Evolutionary conservation across 2,329 filamentous ascomycete genomes (phyloP).

Genomic region (Mycosphaerella sp.): DNA sequence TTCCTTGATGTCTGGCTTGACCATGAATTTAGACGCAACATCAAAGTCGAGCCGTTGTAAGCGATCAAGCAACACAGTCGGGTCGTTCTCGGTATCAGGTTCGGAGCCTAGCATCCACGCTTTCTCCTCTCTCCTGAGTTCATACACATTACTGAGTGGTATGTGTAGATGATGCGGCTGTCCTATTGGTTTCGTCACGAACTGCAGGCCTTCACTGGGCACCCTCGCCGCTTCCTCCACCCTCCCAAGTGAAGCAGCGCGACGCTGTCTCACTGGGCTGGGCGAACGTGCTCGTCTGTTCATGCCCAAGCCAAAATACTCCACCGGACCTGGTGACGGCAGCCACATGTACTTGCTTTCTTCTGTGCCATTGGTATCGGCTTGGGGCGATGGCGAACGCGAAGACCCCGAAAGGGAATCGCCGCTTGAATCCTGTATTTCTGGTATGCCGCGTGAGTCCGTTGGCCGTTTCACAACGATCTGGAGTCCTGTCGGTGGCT

Average conservation of each 20-base stretch:
- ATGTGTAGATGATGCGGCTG: slow-evolving; percentile 21
- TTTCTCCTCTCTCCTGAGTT: slow-evolving; percentile 25
- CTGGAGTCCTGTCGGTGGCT: slow-evolving; percentile 13
- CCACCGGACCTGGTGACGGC: slow-evolving; percentile 14
- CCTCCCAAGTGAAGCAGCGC: slow-evolving; percentile 2
- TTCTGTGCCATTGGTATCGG: slow-evolving; percentile 8
- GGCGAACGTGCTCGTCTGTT: slow-evolving; percentile 18
- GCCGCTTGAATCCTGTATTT: slow-evolving; percentile 20
- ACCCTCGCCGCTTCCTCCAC: slow-evolving; percentile 1
- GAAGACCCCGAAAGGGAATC: slow-evolving; percentile 19
- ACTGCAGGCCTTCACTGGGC: slow-evolving; percentile 13
- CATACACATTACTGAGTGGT: slow-evolving; percentile 26
- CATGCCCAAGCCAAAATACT: slow-evolving; percentile 15
- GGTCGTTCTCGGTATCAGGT: slow-evolving; percentile 24
- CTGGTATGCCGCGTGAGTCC: slow-evolving; percentile 15
- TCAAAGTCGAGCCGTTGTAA: slow-evolving; percentile 21
- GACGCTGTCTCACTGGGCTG: slow-evolving; percentile 15
- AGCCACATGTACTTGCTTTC: slow-evolving; percentile 18
- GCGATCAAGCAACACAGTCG: slow-evolving; percentile 22
- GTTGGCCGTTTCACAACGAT: slow-evolving; percentile 18
- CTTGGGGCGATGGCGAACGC: slow-evolving; percentile 19
- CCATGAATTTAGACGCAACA: slow-evolving; percentile 28
- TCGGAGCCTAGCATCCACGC: slow-evolving; percentile 24
- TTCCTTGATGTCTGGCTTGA: slow-evolving; percentile 31
- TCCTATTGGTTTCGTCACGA: slow-evolving; percentile 23